Conservation (phyloP, 2,329 filamentous ascomycete species). For the Ascochyta fabae region DNA sequence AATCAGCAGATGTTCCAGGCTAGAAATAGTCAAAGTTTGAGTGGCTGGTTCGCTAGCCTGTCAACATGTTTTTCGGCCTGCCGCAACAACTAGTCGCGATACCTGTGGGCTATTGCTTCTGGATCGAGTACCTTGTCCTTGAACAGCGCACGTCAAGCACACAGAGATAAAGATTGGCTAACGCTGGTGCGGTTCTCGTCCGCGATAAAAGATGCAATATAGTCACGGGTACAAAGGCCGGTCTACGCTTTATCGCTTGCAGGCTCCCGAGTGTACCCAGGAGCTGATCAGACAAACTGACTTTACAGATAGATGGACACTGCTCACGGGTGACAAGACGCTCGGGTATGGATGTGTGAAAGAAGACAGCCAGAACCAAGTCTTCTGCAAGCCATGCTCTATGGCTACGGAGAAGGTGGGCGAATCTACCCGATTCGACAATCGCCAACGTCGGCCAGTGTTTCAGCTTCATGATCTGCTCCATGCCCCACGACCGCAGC, state of each 20-base stretch:
- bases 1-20: constrained; percentile 15
- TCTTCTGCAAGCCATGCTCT: constrained; percentile 5
- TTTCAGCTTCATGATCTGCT: constrained; percentile 26
- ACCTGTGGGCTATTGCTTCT: neutral
- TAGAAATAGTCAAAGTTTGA: constrained; percentile 3
- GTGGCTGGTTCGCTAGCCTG: constrained; percentile 7
- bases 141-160: neutral
- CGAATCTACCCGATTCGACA: constrained; percentile 21
- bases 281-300: constrained; percentile 25
- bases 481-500: constrained; percentile 16
- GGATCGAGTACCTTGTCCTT: neutral
- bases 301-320: neutral
- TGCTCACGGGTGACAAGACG: neutral
- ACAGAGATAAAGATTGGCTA: neutral
- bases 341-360: neutral
- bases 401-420: constrained; percentile 5
- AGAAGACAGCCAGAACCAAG: neutral
- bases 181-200: neutral
- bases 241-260: constrained; percentile 4
- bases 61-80: constrained; percentile 4
- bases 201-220: constrained; percentile 3
- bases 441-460: constrained; percentile 22
- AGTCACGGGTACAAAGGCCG: constrained; percentile 8
- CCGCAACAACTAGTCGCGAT: constrained; percentile 1
- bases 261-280: constrained; percentile 21